Base-by-base conservation (phyloP, 2,329 filamentous ascomycete species). In the Colletotrichum paranaense region DNA sequence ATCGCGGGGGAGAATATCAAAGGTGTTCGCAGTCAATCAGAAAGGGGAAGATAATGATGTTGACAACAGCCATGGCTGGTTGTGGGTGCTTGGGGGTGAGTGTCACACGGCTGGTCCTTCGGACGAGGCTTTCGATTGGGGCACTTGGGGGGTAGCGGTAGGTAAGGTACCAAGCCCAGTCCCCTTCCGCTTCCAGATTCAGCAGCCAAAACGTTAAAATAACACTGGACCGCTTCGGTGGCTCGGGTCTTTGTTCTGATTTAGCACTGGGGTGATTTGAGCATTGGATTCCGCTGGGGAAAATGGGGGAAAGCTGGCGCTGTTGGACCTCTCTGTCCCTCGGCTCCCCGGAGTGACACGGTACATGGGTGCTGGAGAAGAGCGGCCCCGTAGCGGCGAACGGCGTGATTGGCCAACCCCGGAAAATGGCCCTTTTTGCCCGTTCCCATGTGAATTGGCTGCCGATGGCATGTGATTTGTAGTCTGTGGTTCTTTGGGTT, bases 381-480 rank as follows among this genome's bases (percentile, higher is more conserved):
- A 12, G 46, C 53, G 35, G 28, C 55, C 46, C 70, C 70, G 65
- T 28, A 38, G 11, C 49, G 32, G n/a, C 5, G n/a, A 9, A 28
- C 8, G 35, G 16, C 26, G 5, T 73, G 67, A 73, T 73, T 73
- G 70, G 70, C 28, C 30, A 70, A 73, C 70, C 70, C 70, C 70
- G 70, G 70, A 73, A 72, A 73, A 73, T 60, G 60, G 55, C 22
- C 32, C 42, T 55, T 24, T 30, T 42, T 60, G 67, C 26, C 46
- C 70, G 59, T 73, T 73, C 60, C 67, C 70, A 73, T 73, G 70
- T 73, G 70, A 73, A 73, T 70, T 49, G 70, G 56, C 22, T 65
- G 49, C 70, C 60, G 70, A 58, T 70, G 58, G 70, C 70, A 73
- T 73, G 70, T 73, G 70, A 73, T 73, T 53, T 65, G 70, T 8